Evolutionary conservation across 2,329 filamentous ascomycete species (phyloP).

Genomic region (Septoria linicola): DNA sequence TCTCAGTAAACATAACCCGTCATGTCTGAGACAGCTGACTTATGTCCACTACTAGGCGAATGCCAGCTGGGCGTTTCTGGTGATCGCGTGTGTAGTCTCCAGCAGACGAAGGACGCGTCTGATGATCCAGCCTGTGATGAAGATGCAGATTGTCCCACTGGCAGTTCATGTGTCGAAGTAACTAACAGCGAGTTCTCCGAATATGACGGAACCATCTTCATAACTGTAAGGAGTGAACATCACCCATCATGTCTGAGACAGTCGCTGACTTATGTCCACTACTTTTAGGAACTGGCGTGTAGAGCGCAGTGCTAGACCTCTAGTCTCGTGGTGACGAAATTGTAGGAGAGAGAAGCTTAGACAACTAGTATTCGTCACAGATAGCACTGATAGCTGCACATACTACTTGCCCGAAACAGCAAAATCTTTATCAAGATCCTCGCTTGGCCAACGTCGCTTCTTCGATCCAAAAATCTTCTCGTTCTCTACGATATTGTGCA

Average conservation of each 20-base stretch:
- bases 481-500: constrained; percentile 7
- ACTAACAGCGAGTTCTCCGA: constrained; percentile 1
- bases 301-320: neutral
- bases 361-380: no score
- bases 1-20: no score
- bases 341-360: no score
- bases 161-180: neutral
- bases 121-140: neutral
- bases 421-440: no score
- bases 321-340: no score
- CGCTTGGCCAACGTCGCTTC: neutral
- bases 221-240: no score
- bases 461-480: constrained; percentile 5
- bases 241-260: no score
- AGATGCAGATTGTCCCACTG: neutral
- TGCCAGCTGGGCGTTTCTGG: neutral
- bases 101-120: constrained; percentile 1
- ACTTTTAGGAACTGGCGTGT: neutral
- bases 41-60: no score
- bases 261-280: no score
- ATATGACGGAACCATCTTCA: neutral
- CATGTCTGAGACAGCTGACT: no score
- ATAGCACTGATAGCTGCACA: no score
- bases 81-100: neutral
- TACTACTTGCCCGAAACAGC: no score